Evolutionary conservation across 2,329 filamentous ascomycete species (phyloP).

Genomic region (Aspergillus amoenus): DNA sequence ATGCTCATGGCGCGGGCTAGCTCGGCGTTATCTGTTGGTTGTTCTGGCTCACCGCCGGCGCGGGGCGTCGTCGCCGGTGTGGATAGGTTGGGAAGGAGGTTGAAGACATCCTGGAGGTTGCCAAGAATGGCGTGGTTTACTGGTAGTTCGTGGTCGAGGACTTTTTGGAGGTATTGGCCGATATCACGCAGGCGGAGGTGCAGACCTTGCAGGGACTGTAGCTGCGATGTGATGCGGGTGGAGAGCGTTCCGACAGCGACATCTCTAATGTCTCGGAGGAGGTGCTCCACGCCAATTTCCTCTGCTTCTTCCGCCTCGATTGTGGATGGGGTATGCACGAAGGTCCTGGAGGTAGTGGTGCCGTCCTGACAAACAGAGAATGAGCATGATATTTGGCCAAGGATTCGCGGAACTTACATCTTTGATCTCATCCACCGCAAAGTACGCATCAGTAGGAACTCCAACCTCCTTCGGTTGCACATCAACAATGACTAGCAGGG

Average conservation of each 20-base stretch:
- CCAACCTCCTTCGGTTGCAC: conserved; percentile 98
- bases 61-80: conserved; percentile 68
- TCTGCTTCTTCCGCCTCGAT: conserved; percentile 99
- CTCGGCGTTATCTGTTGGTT: conserved; percentile 69
- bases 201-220: conserved; percentile 94
- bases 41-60: conserved; percentile 56
- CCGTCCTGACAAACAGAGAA: conserved; percentile 66
- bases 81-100: conserved; percentile 91
- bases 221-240: conserved; percentile 93
- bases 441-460: conserved; percentile 97
- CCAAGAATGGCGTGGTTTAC: conserved; percentile 97
- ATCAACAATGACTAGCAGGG: conserved; percentile 94
- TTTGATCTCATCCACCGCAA: conserved; percentile 99
- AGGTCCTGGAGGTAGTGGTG: conserved; percentile 93
- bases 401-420: conserved; percentile 67
- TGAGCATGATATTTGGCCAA: background rate
- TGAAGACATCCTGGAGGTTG: conserved; percentile 99
- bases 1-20: conserved; percentile 95
- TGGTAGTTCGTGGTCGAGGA: conserved; percentile 86
- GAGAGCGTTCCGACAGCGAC: conserved; percentile 96
- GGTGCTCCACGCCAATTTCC: conserved; percentile 97
- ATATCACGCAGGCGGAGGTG: conserved; percentile 95
- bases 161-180: conserved; percentile 91
- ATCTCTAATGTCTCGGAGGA: conserved; percentile 95
- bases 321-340: conserved; percentile 96